A percentile compares a stretch with the other conserved stretches of the same genome.
Evolutionary conservation across 108 stramenopile genomes (phyloP).

Genomic region (Nitzschia sp.): DNA sequence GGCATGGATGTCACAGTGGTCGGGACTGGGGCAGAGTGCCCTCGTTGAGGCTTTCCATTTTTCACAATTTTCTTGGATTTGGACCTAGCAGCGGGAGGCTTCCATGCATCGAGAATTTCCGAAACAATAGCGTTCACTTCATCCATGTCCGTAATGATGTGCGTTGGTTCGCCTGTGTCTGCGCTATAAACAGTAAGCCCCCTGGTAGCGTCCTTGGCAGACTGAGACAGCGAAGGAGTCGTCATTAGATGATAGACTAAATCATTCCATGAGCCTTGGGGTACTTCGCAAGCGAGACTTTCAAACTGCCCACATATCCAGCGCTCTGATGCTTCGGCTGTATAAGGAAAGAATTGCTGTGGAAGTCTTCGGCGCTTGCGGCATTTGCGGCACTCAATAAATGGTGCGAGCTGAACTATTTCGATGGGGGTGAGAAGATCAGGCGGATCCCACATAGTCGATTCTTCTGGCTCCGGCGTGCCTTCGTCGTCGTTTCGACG

Average conservation of each 20-base stretch:
- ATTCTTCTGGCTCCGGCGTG: background rate
- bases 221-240: background rate
- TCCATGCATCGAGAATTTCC: background rate
- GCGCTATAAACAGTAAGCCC: background rate
- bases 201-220: background rate
- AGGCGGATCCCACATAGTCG: background rate
- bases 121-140: background rate
- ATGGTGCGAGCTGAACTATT: background rate
- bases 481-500: too few relatives aligned
- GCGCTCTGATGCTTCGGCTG: background rate
- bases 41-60: too few relatives aligned
- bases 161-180: background rate
- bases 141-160: background rate
- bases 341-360: background rate
- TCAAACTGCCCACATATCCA: background rate
- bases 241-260: background rate
- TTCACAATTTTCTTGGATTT: too few relatives aligned
- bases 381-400: background rate
- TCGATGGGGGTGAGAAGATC: background rate
- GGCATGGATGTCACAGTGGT: too few relatives aligned
- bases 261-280: slow-evolving; percentile 9
- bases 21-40: too few relatives aligned
- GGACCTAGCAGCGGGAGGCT: too few relatives aligned
- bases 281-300: background rate
- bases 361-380: background rate